Evolutionary conservation across 2,329 filamentous ascomycete genomes (phyloP), one percentile per base, ranked within the genome.

Genomic region (Colletotrichum sp.): DNA sequence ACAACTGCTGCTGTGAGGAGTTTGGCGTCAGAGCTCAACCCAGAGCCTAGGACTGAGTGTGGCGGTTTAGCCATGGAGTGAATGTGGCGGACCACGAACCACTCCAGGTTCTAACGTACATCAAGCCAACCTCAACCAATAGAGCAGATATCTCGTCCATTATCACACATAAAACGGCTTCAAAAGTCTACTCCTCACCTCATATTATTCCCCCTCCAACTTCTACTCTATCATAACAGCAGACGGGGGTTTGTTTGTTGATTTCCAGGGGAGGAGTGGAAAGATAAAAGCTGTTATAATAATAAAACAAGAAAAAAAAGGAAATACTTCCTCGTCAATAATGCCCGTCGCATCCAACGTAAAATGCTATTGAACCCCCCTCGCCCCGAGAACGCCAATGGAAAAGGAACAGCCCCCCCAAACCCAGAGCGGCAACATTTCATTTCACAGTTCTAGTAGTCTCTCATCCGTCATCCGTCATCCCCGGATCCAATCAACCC

Each of bases 101-200:
- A 24, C 24, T 26, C 24, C 24, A 26, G 24, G 24, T 26, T 26
- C 24, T 24, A 26, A 26, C 24, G 24, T 26, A 5, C 24, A 26
- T 26, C 24, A 26, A 26, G 24, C 24, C 24, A 24, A 24, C 24
- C 24, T 24, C 24, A 24, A 24, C 24, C 24, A 24, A 24, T 24
- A 24, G 24, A 24, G 24, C n/a, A n/a, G 30, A 32, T 5, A 44
- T 44, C 5, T 49, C 39, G 18, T 49, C 4, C 39, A 49, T 12
- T 7, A 49, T 49, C 18, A n/a, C 0, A 49, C 6, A n/a, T 4
- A 1, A 0, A 21, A 49, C 9, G 0, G 9, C 39, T 0, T n/a
- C 39, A n/a, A 49, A 16, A n/a, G 2, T n/a, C 3, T 7, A 49
- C 39, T 49, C 39, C 39, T 49, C 18, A 49, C 39, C 39, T 49